phyloP scores from a whole-genome alignment of 148 eudicot genomes.

The Fallopia convolvulus region DNA sequence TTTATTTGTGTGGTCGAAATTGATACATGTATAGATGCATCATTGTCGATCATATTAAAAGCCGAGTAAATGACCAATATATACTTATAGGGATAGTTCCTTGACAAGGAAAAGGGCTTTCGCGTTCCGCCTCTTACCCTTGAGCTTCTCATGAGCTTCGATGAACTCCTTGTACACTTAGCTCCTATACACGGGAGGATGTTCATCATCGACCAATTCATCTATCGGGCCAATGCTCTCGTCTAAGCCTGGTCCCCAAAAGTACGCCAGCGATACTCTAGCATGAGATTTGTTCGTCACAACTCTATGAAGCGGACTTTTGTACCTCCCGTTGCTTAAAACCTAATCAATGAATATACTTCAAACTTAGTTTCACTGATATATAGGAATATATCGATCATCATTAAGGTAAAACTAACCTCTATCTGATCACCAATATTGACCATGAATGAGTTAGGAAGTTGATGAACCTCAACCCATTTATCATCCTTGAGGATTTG shows the following conservation, averaged over 20 bases:
- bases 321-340: conserved; percentile 22
- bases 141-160: conserved; percentile 12
- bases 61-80: too few species aligned
- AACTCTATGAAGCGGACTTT: conserved; percentile 21
- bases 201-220: conserved; percentile 14
- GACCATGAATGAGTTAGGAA: conserved; percentile 30
- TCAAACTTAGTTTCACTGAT: too few species aligned
- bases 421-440: conserved; percentile 38
- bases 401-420: conserved; percentile 10
- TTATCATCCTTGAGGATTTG: conserved; percentile 27
- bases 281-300: conserved; percentile 13
- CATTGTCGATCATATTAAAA: too few species aligned
- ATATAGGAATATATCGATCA: too few species aligned
- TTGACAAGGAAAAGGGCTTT: conserved; percentile 12
- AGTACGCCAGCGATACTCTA: conserved; percentile 17
- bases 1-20: too few species aligned
- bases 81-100: too few species aligned
- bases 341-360: neutral
- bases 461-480: conserved; percentile 35
- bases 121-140: conserved; percentile 12
- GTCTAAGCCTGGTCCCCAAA: conserved; percentile 15
- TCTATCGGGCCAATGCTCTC: conserved; percentile 14
- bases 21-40: too few species aligned
- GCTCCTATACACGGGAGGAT: conserved; percentile 13
- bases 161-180: conserved; percentile 19